Base-by-base conservation (phyloP, 2,329 filamentous ascomycete species). In the Alternaria arbusti region DNA sequence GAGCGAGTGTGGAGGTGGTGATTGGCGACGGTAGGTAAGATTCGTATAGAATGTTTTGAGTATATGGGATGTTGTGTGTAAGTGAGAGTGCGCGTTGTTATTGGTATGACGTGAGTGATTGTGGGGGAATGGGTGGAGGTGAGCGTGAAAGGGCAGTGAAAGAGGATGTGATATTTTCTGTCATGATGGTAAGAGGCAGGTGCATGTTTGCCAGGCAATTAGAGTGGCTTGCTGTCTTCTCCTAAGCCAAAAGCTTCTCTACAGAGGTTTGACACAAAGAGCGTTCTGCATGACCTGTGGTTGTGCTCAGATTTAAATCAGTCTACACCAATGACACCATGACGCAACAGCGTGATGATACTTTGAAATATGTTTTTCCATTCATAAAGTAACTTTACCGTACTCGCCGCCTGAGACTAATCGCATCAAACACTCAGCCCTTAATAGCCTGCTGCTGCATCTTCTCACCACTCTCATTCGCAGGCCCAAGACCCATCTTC, bases 401-500 rank as follows among this genome's bases (percentile, higher is more conserved):
- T 40, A 17, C 36, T 40, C 3, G n/a, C 36, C 36, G 0, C 36
- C 15, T 11, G 4, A 11, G 4, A 46, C 44, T 15, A 23, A 3
- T 22, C 17, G 43, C 43, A 45, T 17, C 17, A 2, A 32, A 0
- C 54, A 11, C 32, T 52, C 23, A 51, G 2, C 32, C 56, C 23
- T 43, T 52, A 2, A 70, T 46, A 4, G 69, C 66, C 50, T 66
- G 52, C 20, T 72, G 61, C 64, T 78, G 71, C 64, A 66, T 40
- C 58, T 55, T 52, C 66, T 74, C 65, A 1, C 71, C 75, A 54
- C 59, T 65, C 74, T 74, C 71, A 63, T 77, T 68, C 26, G 69
- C 72, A 8, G 79, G 78, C 28, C 70, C 63, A 59, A 83, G 67
- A 11, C 78, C 77, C 5, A 70, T 73, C 61, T 82, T 82, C 9